These are phyloP conservation scores for Gamarada debralockiae DNA, from an alignment of 495 filamentous ascomycete genomes.

Conservation along the genomic window DNA sequence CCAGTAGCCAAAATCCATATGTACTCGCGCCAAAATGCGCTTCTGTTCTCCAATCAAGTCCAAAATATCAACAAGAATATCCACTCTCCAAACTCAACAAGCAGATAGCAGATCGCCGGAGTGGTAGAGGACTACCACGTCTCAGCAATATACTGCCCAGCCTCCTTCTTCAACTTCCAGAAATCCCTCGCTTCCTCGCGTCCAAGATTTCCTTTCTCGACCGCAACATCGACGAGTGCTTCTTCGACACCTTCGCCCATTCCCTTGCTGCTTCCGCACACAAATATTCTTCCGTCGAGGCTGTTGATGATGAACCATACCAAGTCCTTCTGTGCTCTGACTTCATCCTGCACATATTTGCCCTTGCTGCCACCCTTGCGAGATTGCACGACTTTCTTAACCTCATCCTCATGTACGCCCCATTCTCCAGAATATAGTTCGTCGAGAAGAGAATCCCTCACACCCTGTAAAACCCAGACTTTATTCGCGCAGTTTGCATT, in stretches of 20 bases:
- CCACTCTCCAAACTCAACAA: no score
- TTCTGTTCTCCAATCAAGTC: no score
- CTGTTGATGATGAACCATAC: slow-evolving; percentile 97
- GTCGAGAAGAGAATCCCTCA: slow-evolving; percentile 86
- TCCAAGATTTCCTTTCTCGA: slow-evolving; percentile 74
- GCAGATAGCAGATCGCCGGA: not conserved
- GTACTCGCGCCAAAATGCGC: no score
- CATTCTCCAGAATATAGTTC: slow-evolving; percentile 96
- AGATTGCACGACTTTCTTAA: slow-evolving; percentile 90
- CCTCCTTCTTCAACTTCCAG: slow-evolving; percentile 79
- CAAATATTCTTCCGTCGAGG: slow-evolving; percentile 89
- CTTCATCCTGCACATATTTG: slow-evolving; percentile 85
- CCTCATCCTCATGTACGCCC: slow-evolving; percentile 87
- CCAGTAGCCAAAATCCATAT: no score
- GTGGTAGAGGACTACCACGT: slow-evolving; percentile 44
- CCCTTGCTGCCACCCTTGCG: slow-evolving; percentile 51
- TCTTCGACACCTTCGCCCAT: slow-evolving; percentile 97
- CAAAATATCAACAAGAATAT: no score
- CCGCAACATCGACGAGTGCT: slow-evolving; percentile 74
- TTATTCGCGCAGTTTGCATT: slow-evolving; percentile 98
- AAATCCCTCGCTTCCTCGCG: slow-evolving; percentile 69
- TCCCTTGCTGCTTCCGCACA: slow-evolving; percentile 88
- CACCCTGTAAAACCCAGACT: slow-evolving; percentile 98
- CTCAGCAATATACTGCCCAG: slow-evolving; percentile 83
- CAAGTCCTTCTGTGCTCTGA: slow-evolving; percentile 80